phyloP scores from a whole-genome alignment of 176 grass and related monocot genomes.

The Dendrocalamus sinicus region DNA sequence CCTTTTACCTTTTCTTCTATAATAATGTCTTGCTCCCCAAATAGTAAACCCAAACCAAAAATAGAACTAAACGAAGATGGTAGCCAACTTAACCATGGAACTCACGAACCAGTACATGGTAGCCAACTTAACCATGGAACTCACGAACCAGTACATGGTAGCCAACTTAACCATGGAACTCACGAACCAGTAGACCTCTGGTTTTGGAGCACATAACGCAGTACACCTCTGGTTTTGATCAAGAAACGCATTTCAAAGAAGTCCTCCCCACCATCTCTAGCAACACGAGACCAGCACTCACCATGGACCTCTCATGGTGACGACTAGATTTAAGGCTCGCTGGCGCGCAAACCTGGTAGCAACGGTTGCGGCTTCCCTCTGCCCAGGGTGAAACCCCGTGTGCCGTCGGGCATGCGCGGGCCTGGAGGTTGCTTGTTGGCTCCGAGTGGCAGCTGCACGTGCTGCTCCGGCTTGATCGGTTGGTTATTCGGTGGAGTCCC shows the following conservation, averaged over 20 bases:
- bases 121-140: background rate
- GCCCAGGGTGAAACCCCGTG: conserved; percentile 79
- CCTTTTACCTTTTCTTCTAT: background rate
- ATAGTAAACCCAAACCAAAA: background rate
- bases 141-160: background rate
- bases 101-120: background rate
- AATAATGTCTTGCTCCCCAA: background rate
- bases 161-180: background rate
- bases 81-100: background rate
- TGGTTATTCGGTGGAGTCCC: conserved; percentile 58
- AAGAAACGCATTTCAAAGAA: too few species aligned
- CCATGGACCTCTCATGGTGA: background rate
- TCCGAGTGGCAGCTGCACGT: conserved; percentile 40
- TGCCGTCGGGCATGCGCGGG: conserved; percentile 91
- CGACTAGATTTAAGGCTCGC: conserved; percentile 18
- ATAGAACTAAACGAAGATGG: background rate
- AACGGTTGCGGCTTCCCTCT: conserved; percentile 64
- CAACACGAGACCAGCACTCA: background rate
- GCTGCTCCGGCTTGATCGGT: conserved; percentile 45
- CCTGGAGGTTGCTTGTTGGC: conserved; percentile 74
- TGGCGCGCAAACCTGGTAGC: conserved; percentile 10
- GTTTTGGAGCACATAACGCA: background rate
- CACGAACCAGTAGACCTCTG: background rate
- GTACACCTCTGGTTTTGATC: too few species aligned
- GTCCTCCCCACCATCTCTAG: too few species aligned